phyloP scores from a whole-genome alignment of 1,284 basidiomycete species.

The Tilletia horrida region DNA sequence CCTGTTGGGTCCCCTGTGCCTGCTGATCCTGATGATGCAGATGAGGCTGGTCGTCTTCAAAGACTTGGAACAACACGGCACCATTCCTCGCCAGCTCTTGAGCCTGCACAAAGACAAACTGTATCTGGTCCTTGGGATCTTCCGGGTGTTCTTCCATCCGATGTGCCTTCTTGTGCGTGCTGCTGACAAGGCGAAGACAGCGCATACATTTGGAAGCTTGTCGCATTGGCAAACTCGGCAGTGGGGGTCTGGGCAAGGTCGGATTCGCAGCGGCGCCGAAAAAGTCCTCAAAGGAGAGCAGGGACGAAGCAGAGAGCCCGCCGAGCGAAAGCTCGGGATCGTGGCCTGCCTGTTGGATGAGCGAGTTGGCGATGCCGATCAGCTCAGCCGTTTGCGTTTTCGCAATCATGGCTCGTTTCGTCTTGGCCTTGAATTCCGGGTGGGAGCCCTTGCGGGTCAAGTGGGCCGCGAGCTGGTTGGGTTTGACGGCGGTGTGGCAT shows the following conservation, averaged over 20 bases:
- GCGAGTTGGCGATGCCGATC: not conserved
- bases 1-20: not conserved
- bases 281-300: constrained; percentile 16
- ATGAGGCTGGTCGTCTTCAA: not conserved
- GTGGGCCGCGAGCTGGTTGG: constrained; percentile 9
- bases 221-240: constrained; percentile 10
- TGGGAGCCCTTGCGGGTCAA: constrained; percentile 7
- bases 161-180: constrained; percentile 14
- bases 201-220: constrained; percentile 13
- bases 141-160: constrained; percentile 8
- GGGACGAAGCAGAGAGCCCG: not conserved
- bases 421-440: constrained; percentile 6
- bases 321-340: not conserved
- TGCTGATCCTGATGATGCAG: not conserved
- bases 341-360: not conserved
- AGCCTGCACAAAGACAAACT: not conserved
- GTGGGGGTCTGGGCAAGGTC: not conserved
- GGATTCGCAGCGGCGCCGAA: constrained; percentile 5
- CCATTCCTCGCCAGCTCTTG: constrained; percentile 14
- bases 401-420: constrained; percentile 5
- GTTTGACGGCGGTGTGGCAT: constrained; percentile 11
- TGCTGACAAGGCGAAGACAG: constrained; percentile 13
- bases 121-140: not conserved
- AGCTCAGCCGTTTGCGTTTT: constrained; percentile 3
- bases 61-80: constrained; percentile 1